A percentile compares a stretch with the other conserved stretches of the same genome.
Conservation (phyloP, 2,329 filamentous ascomycete genomes). For the Exophiala aquamarina region DNA sequence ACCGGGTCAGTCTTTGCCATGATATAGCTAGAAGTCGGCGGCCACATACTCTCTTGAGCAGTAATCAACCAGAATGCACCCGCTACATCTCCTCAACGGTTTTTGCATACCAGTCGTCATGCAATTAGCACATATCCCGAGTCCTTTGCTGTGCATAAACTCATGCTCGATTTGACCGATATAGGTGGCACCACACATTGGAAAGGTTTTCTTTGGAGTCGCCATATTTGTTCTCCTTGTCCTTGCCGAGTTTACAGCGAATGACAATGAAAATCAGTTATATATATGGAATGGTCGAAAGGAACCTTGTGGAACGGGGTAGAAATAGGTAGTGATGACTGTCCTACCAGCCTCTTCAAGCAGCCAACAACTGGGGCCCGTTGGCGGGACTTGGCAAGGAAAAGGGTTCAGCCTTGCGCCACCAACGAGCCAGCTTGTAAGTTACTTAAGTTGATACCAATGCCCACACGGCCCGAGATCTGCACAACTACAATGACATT, state of each 20-base stretch:
- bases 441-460: too few relatives aligned
- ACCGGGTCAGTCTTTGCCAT: neutral
- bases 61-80: conserved; percentile 26
- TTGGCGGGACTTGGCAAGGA: too few relatives aligned
- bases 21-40: neutral
- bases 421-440: too few relatives aligned
- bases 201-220: conserved; percentile 18
- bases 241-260: too few relatives aligned
- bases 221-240: conserved; percentile 11
- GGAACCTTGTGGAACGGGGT: neutral
- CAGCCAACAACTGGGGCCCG: too few relatives aligned
- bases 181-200: conserved; percentile 22
- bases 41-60: conserved; percentile 25
- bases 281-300: too few relatives aligned
- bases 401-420: too few relatives aligned
- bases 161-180: conserved; percentile 27
- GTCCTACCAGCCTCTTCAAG: too few relatives aligned
- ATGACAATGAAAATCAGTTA: too few relatives aligned
- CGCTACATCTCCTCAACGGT: conserved; percentile 26
- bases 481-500: too few relatives aligned
- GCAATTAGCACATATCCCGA: conserved; percentile 27
- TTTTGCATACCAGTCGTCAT: conserved; percentile 28
- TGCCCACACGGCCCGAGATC: too few relatives aligned
- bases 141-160: conserved; percentile 27
- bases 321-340: too few relatives aligned